phyloP scores from a whole-genome alignment of 805 yeast species.

The Wickerhamiella siamensis region DNA sequence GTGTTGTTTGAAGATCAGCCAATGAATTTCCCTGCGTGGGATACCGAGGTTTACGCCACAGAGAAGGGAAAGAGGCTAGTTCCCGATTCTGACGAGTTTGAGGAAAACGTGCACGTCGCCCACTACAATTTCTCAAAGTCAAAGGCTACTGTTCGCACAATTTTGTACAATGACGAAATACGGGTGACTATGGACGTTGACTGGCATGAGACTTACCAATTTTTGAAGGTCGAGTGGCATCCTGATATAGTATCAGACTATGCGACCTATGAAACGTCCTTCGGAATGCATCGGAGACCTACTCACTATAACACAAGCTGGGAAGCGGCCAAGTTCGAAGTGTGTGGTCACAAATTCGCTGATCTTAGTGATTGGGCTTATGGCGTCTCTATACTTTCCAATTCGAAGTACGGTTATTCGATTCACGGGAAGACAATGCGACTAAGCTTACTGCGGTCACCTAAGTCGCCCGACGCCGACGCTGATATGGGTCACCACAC shows the following conservation, averaged over 20 bases:
- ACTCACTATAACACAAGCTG: constrained; percentile 90
- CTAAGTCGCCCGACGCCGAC: constrained; percentile 86
- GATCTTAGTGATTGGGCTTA: constrained; percentile 76
- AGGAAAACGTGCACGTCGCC: not conserved
- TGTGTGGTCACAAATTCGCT: constrained; percentile 85
- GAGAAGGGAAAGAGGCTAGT: constrained; percentile 48
- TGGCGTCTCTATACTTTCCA: constrained; percentile 76
- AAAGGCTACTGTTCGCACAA: constrained; percentile 9
- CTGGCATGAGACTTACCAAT: constrained; percentile 82
- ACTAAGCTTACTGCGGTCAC: constrained; percentile 70
- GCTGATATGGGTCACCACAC: constrained; percentile 88
- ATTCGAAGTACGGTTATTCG: constrained; percentile 82
- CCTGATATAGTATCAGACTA: constrained; percentile 61
- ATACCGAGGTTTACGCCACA: constrained; percentile 78
- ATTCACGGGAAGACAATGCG: constrained; percentile 89
- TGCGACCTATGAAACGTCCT: constrained; percentile 88
- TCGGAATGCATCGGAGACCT: constrained; percentile 81
- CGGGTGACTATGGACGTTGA: constrained; percentile 41
- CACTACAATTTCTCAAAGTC: constrained; percentile 12
- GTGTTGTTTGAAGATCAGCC: constrained; percentile 84
- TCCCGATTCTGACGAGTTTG: constrained; percentile 8
- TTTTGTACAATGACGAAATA: constrained; percentile 28
- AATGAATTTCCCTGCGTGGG: constrained; percentile 91
- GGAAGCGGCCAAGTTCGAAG: constrained; percentile 96
- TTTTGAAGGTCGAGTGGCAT: constrained; percentile 90